Evolutionary conservation across 2,329 filamentous ascomycete genomes (phyloP).

Genomic region (Apiospora aurea): DNA sequence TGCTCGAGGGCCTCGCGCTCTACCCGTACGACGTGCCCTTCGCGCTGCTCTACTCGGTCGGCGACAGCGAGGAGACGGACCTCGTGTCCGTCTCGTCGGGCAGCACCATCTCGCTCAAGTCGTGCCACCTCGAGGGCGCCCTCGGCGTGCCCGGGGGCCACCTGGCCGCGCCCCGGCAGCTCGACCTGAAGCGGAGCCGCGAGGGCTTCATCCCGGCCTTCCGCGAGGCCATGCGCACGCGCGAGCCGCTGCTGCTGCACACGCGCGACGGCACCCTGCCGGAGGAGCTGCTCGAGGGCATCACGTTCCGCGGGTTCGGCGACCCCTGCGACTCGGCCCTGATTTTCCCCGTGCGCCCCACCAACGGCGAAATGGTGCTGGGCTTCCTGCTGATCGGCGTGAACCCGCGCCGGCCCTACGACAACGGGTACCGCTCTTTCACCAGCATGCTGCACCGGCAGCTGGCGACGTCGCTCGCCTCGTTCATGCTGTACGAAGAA

Average conservation of each 20-base stretch:
- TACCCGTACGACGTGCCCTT: slow-evolving; percentile 49
- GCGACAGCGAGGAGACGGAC: slow-evolving; percentile 46
- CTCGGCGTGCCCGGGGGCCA: slow-evolving; percentile 46
- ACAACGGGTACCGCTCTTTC: slow-evolving; percentile 69
- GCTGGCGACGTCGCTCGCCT: slow-evolving; percentile 68
- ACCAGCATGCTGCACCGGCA: slow-evolving; percentile 53
- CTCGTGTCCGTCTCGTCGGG: slow-evolving; percentile 44
- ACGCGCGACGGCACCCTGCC: slow-evolving; percentile 56
- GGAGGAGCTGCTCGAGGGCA: slow-evolving; percentile 57
- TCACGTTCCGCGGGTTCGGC: slow-evolving; percentile 61
- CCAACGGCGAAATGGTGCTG: slow-evolving; percentile 63
- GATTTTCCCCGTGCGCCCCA: slow-evolving; percentile 66
- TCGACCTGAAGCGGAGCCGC: slow-evolving; percentile 45
- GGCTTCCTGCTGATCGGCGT: slow-evolving; percentile 69
- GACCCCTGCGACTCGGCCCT: slow-evolving; percentile 63
- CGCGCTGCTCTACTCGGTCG: slow-evolving; percentile 50
- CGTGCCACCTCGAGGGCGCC: slow-evolving; percentile 45
- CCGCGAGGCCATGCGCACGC: slow-evolving; percentile 46
- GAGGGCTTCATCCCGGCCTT: slow-evolving; percentile 47
- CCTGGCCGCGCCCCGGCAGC: slow-evolving; percentile 40
- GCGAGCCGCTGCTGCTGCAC: slow-evolving; percentile 43
- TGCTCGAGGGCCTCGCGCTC: slow-evolving; percentile 43
- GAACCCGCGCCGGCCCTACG: slow-evolving; percentile 68
- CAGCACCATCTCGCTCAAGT: slow-evolving; percentile 45
- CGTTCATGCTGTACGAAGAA: slow-evolving; percentile 70